Evolutionary conservation across 2,329 filamentous ascomycete species (phyloP), one percentile per base, ranked within the genome.

Genomic region (Penicillium italicum): DNA sequence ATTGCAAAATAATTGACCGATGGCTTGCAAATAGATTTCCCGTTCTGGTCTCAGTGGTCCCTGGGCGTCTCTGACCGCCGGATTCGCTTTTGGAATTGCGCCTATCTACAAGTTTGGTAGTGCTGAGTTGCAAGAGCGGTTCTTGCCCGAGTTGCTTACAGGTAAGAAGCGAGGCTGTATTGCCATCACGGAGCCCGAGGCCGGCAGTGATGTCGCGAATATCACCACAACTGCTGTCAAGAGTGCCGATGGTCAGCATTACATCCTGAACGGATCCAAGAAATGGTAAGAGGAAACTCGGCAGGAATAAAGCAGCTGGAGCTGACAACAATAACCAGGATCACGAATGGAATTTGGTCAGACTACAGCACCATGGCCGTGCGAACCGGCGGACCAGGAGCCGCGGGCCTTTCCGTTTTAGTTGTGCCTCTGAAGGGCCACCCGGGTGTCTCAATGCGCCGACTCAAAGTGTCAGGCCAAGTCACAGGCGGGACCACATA

Each of bases 181-280:
- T 62, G 89, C 88, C 10, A 90, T 92, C 64, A 92, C 89, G 0
- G 89, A 92, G 68, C 89, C 89, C 0, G 84, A 84, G 50, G 87
- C 87, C 0, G 88, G 89, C 0, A 85, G 82, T 50, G 88, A 91
- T 67, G 89, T 91, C 1, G 86, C 87, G 7, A 87, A 86, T 64
- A 88, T 91, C 61, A 79, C 80, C 4, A 90, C 88, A 0, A 88
- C 84, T 0, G 88, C 88, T 2, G 76, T 72, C 4, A 86, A 85
- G 69, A 82, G 78, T 7, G 66, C 76, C 0, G 84, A 87, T 65
- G 87, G 87, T 11, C 85, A 84, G 68, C 75, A 83, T 64, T 91
- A 87, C 67, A 79, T 91, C 44, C 74, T 91, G 45, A 90, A 89
- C 55, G 88, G 88, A n/a, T 79, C 81, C 0, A 91, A 91, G 80